Evolutionary conservation across 345 rosid species (phyloP), one percentile per base, ranked within the genome.

Genomic region (Streptanthus diversifolius): DNA sequence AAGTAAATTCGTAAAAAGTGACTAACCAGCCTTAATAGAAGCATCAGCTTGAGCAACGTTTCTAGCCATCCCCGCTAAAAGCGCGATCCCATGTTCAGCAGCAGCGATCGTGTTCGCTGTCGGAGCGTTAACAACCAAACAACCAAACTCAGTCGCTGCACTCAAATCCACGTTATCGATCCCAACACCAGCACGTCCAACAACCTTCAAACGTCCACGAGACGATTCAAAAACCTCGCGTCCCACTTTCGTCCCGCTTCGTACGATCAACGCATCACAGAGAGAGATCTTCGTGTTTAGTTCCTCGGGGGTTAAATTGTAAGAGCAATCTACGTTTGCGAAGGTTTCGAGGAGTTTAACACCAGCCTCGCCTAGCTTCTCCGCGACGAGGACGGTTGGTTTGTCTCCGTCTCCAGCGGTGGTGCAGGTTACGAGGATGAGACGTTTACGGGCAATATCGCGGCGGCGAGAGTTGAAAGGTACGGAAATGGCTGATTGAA

Each of bases 111-210:
- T 90, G 47, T 90, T 90, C 10, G 93, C 93, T 0, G 96, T 90
- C 17, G 96, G 96, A 18, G 96, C 96, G 66, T 90, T 90, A 17
- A 90, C 96, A 7, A 90, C 96, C 76, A 90, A 79, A 68, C 96
- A 90, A 0, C 96, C 96, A 27, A 81, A 84, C 82, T 90, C 96
- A 9, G 96, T 90, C 21, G 96, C 96, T 0, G 96, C 91, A 9
- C 85, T 79, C 72, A 90, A 88, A 85, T 90, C 93, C 66, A 90
- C 96, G 70, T 90, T 90, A 58, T 90, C 96, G 32, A 90, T 90
- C 56, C 96, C 96, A 32, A 90, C 96, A 8, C 96, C 96, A 25
- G 96, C 96, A 33, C 96, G 79, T 1, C 96, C 96, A 13, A 90
- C 96, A n/a, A 90, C 96, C 81, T 86, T 90, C 30, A 90, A 62